Conservation (phyloP, 2,329 filamentous ascomycete genomes). For the Pestalotiopsis sp. region DNA sequence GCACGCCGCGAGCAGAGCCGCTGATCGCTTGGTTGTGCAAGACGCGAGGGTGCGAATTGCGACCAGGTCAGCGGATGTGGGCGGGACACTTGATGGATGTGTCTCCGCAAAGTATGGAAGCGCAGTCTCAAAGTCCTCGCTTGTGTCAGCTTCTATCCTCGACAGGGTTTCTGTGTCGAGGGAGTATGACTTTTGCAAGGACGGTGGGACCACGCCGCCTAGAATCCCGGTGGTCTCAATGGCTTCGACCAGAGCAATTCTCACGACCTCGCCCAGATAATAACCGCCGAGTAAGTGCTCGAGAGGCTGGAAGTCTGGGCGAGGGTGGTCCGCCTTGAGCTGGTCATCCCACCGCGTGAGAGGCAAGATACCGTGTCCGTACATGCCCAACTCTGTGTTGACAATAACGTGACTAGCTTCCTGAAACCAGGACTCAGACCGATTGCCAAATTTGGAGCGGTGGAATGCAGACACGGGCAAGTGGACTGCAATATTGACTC, state of each 20-base stretch:
- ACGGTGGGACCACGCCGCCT: constrained; percentile 57
- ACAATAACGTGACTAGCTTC: constrained; percentile 64
- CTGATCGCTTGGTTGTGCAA: constrained; percentile 58
- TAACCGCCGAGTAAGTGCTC: constrained; percentile 60
- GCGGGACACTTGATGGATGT: constrained; percentile 29
- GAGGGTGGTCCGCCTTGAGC: constrained; percentile 49
- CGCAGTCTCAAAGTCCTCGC: constrained; percentile 43
- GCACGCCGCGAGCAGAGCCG: constrained; percentile 59
- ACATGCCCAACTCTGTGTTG: constrained; percentile 70
- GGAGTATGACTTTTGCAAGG: constrained; percentile 54
- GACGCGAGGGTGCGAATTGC: constrained; percentile 55
- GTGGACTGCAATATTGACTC: constrained; percentile 67
- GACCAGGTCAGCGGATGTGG: constrained; percentile 49
- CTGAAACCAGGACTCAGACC: constrained; percentile 58
- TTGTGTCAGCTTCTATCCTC: constrained; percentile 53
- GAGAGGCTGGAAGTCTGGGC: constrained; percentile 46
- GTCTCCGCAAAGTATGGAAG: constrained; percentile 45
- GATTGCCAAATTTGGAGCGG: constrained; percentile 56
- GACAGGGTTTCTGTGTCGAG: constrained; percentile 64
- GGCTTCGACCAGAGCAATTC: constrained; percentile 60
- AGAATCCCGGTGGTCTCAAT: constrained; percentile 56
- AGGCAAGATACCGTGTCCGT: constrained; percentile 60
- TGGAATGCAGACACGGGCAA: constrained; percentile 60
- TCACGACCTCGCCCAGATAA: constrained; percentile 67
- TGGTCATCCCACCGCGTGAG: constrained; percentile 62